phyloP scores from a whole-genome alignment of 257 asterid genomes.

The Phtheirospermum japonicum region DNA sequence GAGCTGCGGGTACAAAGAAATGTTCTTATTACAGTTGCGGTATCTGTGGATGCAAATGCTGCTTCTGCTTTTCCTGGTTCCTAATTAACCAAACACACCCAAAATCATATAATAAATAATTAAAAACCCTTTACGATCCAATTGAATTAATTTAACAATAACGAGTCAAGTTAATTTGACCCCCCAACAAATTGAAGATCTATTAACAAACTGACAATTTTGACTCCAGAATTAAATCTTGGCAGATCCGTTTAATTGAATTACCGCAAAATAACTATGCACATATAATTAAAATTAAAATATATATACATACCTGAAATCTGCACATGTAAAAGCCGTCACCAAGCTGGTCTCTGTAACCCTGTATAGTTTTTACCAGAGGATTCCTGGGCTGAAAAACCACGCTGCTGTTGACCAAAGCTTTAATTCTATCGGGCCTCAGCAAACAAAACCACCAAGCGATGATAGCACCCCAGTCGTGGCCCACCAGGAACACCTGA shows the following conservation, averaged over 20 bases:
- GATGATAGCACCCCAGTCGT: conserved; percentile 51
- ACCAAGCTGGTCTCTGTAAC: conserved; percentile 33
- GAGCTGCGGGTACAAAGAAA: conserved; percentile 22
- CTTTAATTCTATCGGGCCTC: conserved; percentile 48
- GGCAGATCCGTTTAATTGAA: no score
- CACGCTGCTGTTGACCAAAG: conserved; percentile 46
- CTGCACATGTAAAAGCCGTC: conserved; percentile 54
- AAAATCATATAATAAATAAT: no score
- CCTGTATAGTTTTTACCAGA: conserved; percentile 28
- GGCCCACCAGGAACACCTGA: conserved; percentile 54
- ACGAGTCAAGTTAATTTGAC: no score
- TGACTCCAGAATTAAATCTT: no score
- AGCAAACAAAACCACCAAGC: conserved; percentile 48
- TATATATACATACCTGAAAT: conserved; percentile 39
- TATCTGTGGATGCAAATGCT: conserved; percentile 31
- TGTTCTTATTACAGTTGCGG: conserved; percentile 14
- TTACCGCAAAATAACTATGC: no score
- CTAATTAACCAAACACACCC: conserved; percentile 14
- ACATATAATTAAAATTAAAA: no score
- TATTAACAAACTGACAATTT: no score
- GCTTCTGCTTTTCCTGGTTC: conserved; percentile 41
- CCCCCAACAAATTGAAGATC: no score
- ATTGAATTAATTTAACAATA: no score
- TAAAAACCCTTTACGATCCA: no score
- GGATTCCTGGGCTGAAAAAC: conserved; percentile 39